Evolutionary conservation across 2,329 filamentous ascomycete species (phyloP), one percentile per base, ranked within the genome.

Genomic region (Triangularia setosa): DNA sequence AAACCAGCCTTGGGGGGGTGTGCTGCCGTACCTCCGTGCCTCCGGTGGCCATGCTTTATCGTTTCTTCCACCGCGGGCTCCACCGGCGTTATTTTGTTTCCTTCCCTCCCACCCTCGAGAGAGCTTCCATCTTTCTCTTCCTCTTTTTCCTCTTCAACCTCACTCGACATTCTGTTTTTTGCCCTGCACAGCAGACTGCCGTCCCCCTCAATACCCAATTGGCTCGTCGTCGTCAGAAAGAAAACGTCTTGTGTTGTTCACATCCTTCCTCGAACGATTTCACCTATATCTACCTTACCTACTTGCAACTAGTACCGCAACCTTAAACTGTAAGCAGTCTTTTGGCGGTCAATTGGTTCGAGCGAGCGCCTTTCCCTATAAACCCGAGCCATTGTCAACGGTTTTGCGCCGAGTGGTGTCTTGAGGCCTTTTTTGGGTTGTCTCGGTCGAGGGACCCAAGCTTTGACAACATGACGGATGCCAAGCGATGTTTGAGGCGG

Each of bases 211-310:
- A 56, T 55, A 59, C 62, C 64, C 61, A 62, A 62, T 65, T 66
- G 62, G 64, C 65, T 61, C 62, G 59, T 63, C 62, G 40, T 64
- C 61, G 64, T 27, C 58, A 57, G 63, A 60, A 24, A 61, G 63
- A 33, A 63, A n/a, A 55, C 52, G 69, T 71, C 69, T 67, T 69
- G 69, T 71, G 69, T 71, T 69, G 69, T 70, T 71, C 69, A 61
- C 63, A 60, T 63, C 48, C 35, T 55, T 25, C 56, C 28, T 44
- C 58, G 21, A 53, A 5, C 52, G 23, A 25, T 25, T n/a, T 24
- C 48, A 23, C 18, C 14, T 16, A 53, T 23, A 9, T 12, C 60
- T 57, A 52, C 33, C 28, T 30, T 21, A 12, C 30, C 44, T 21
- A 12, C 30, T 24, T 27, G 14, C 27, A 44, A 14, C 21, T 56